A percentile compares a stretch with the other conserved stretches of the same genome.
These are phyloP conservation scores for Rhododendron molle DNA, from an alignment of 148 eudicot species.

Conservation along the genomic window DNA sequence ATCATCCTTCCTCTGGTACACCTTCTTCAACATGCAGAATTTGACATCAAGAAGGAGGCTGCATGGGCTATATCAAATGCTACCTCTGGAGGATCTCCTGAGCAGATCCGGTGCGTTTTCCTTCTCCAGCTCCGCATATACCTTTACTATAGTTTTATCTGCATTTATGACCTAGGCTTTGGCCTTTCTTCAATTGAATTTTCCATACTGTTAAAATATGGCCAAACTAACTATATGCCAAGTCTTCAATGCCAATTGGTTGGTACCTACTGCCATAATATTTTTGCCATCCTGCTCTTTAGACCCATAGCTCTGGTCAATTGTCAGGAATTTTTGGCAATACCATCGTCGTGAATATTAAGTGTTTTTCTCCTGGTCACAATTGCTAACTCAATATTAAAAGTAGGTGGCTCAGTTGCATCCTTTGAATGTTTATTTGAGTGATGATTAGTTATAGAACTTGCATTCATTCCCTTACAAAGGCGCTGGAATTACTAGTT, in stretches of 20 bases:
- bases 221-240: background rate
- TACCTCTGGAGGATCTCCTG: conserved; percentile 3
- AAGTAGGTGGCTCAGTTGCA: background rate
- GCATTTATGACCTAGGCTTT: background rate
- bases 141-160: background rate
- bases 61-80: conserved; percentile 5
- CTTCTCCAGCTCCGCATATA: background rate
- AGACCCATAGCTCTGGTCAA: background rate
- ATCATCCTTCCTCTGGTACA: background rate
- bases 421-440: background rate
- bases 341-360: background rate
- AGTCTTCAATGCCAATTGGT: background rate
- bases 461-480: background rate
- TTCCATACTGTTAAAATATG: background rate
- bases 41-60: conserved; percentile 10
- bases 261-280: background rate
- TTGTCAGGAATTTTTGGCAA: background rate
- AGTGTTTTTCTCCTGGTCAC: background rate
- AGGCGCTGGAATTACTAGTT: background rate
- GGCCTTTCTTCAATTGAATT: background rate
- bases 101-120: conserved; percentile 31
- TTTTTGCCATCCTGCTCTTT: background rate
- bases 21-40: conserved; percentile 1
- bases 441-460: background rate
- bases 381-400: background rate